Conservation (phyloP, 345 rosid genomes). For the Heritiera littoralis region DNA sequence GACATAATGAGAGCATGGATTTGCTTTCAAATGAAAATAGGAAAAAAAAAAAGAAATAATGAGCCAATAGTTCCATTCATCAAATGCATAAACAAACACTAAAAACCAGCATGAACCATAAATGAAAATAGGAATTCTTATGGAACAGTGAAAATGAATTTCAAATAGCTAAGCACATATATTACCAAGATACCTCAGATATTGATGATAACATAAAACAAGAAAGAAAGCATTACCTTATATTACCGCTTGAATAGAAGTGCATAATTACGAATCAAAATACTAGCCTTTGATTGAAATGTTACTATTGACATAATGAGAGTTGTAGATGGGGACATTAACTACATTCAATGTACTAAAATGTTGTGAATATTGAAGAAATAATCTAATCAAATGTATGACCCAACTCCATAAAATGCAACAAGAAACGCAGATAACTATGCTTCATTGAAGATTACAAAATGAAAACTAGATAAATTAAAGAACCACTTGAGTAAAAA, state of each 20-base stretch:
- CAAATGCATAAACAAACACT: not conserved
- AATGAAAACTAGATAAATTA: not conserved
- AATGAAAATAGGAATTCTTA: not conserved
- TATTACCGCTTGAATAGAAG: not conserved
- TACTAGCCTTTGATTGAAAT: not conserved
- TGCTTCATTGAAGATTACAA: not conserved
- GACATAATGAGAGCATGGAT: conserved; percentile 59
- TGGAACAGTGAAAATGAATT: not conserved
- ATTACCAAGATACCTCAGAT: not conserved
- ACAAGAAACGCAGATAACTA: not conserved
- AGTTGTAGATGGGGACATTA: not conserved
- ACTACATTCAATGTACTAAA: conserved; percentile 4
- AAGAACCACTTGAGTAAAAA: not conserved
- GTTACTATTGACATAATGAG: not conserved
- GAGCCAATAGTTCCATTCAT: not conserved
- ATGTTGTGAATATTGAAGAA: not conserved
- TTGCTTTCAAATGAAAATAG: conserved; percentile 45
- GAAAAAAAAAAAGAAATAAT: not conserved
- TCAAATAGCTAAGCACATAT: too few species aligned
- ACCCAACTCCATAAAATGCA: not conserved
- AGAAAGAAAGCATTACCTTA: too few species aligned
- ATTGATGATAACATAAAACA: not conserved
- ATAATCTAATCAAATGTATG: not conserved
- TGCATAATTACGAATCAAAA: not conserved
- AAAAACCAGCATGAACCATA: not conserved